These are phyloP conservation scores for Setaria viridis DNA, from an alignment of 202 grass and related monocot genomes.

Conservation along the genomic window DNA sequence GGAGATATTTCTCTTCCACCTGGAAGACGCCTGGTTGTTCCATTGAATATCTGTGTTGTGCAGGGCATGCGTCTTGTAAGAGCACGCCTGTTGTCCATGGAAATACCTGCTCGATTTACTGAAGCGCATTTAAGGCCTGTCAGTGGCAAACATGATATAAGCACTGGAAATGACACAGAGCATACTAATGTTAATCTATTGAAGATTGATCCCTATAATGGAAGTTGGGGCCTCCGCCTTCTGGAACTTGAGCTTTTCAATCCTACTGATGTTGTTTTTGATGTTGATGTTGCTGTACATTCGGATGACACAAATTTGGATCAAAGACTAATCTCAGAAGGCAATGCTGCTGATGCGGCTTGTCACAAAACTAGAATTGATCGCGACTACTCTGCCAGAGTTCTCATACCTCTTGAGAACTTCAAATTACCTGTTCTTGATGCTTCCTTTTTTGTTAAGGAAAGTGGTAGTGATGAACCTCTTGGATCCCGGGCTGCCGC, in stretches of 20 bases:
- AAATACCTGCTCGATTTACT: conserved; percentile 83
- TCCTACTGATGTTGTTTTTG: conserved; percentile 96
- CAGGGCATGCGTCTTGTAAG: conserved; percentile 91
- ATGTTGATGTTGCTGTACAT: conserved; percentile 86
- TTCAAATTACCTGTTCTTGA: conserved; percentile 99
- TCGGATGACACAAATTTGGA: conserved; percentile 59
- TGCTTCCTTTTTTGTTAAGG: conserved; percentile 79
- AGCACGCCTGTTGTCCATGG: conserved; percentile 89
- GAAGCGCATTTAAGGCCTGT: conserved; percentile 54
- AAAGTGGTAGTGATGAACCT: conserved; percentile 57
- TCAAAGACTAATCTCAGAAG: conserved; percentile 39
- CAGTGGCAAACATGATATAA: conserved; percentile 44
- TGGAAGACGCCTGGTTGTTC: conserved; percentile 85
- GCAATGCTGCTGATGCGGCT: conserved; percentile 44
- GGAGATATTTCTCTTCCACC: conserved; percentile 67
- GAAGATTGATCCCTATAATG: conserved; percentile 88
- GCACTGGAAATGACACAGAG: conserved; percentile 36
- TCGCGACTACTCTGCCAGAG: conserved; percentile 92
- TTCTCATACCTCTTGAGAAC: conserved; percentile 92
- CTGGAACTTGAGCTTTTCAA: conserved; percentile 97
- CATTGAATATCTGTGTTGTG: conserved; percentile 88
- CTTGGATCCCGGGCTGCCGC: conserved; percentile 52
- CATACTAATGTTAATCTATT: conserved; percentile 56
- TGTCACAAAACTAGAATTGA: conserved; percentile 93
- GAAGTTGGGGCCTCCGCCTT: conserved; percentile 89